phyloP scores from a whole-genome alignment of 345 rosid genomes.

The Citrus reticulata region DNA sequence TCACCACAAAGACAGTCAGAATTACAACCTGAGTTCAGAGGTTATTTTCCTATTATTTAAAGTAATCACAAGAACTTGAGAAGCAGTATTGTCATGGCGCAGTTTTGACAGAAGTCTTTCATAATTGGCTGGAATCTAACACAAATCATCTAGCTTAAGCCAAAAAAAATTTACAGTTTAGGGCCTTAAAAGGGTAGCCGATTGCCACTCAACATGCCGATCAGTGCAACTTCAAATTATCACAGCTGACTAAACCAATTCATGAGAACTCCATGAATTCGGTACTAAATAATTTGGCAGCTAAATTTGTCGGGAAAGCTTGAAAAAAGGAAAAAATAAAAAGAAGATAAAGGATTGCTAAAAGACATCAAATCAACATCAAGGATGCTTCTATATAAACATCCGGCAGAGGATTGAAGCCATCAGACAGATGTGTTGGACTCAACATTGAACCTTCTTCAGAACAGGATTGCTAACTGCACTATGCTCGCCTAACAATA shows the following conservation, averaged over 20 bases:
- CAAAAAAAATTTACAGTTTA: background rate
- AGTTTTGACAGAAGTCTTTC: background rate
- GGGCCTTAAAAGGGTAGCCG: background rate
- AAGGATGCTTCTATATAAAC: background rate
- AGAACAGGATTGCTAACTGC: background rate
- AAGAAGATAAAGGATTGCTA: background rate
- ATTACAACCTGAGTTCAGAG: background rate
- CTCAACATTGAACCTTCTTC: background rate
- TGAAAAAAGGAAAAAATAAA: background rate
- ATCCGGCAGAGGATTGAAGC: background rate
- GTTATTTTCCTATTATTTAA: background rate
- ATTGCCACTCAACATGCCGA: too few relatives aligned
- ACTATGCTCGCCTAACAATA: background rate
- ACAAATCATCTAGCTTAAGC: background rate
- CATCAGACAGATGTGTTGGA: background rate
- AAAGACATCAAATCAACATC: background rate
- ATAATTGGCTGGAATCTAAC: background rate
- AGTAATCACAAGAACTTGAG: background rate
- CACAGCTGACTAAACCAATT: background rate
- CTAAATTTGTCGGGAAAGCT: background rate
- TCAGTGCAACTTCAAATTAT: background rate
- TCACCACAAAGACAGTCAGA: background rate
- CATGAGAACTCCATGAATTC: background rate
- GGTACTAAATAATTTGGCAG: background rate
- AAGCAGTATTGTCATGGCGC: background rate